Evolutionary conservation across 768 basidiomycete genomes (phyloP).

Genomic region (Rhodosporidiobolus sp.): DNA sequence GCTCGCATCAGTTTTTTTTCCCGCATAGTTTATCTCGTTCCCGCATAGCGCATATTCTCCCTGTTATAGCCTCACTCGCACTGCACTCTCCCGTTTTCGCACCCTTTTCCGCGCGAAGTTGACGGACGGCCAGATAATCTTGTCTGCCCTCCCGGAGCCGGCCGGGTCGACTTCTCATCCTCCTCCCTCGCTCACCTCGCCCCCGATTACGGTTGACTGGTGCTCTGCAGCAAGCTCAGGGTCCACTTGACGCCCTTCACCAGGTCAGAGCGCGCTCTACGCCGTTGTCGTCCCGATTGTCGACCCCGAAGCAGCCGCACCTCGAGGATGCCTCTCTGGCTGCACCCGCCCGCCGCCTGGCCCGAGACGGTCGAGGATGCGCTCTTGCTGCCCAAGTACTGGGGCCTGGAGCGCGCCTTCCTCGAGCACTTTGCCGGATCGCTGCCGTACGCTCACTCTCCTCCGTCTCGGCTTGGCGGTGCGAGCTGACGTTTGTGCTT

Average conservation of each 20-base stretch:
- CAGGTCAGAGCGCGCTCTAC: too few species aligned
- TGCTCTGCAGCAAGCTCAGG: too few species aligned
- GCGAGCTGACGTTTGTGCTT: background rate
- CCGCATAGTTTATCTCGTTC: background rate
- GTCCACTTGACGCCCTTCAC: background rate
- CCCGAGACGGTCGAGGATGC: background rate
- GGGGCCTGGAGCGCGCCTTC: background rate
- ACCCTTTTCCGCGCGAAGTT: too few species aligned
- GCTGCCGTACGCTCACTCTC: background rate
- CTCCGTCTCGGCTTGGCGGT: background rate
- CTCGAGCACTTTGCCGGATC: background rate
- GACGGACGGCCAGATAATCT: too few species aligned
- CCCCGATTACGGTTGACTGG: too few species aligned
- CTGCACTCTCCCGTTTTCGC: too few species aligned
- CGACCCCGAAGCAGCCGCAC: background rate
- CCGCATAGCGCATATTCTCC: background rate
- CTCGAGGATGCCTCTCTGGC: slow-evolving; percentile 1
- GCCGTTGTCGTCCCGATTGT: too few species aligned
- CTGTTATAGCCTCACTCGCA: background rate
- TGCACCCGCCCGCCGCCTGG: background rate
- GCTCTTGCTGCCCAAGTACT: background rate
- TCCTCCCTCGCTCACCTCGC: too few species aligned
- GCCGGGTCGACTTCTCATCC: too few species aligned
- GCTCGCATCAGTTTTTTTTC: background rate
- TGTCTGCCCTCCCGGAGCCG: too few species aligned